These are phyloP conservation scores for Coprinopsis sp. DNA, from an alignment of 768 basidiomycete species.

Conservation along the genomic window DNA sequence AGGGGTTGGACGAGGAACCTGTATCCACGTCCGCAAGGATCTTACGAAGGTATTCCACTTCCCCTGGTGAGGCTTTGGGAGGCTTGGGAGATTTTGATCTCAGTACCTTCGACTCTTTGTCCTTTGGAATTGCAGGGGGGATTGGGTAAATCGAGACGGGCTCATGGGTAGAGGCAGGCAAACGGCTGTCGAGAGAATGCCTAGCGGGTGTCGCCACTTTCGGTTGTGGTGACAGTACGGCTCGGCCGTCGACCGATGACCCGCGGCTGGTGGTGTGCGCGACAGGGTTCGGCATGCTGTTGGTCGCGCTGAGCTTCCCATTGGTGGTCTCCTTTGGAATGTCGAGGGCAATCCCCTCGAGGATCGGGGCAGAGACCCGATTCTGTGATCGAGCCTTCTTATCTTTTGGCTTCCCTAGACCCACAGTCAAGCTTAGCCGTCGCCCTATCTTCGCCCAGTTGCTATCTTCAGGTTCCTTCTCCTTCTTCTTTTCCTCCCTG, in stretches of 20 bases:
- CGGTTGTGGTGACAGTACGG: no score
- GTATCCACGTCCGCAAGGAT: conserved; percentile 62
- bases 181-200: no score
- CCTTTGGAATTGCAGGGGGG: conserved; percentile 5
- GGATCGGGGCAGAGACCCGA: conserved; percentile 11
- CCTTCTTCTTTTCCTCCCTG: conserved; percentile 8
- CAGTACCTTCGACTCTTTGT: conserved; percentile 13
- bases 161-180: conserved; percentile 1
- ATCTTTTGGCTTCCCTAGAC: conserved; percentile 35
- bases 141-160: background rate
- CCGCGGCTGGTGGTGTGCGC: conserved; percentile 1
- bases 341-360: conserved; percentile 13
- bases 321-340: background rate
- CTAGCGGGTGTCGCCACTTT: no score
- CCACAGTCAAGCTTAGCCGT: conserved; percentile 56
- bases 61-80: conserved; percentile 51
- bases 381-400: conserved; percentile 29
- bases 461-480: background rate
- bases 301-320: conserved; percentile 1
- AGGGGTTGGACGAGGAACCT: conserved; percentile 28
- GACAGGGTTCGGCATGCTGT: conserved; percentile 6
- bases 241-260: no score
- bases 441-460: conserved; percentile 61
- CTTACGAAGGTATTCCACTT: conserved; percentile 62
- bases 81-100: conserved; percentile 44